A percentile compares a stretch with the other conserved stretches of the same genome.
phyloP scores from a whole-genome alignment of 108 stramenopile species.

The Fistulifera pelliculosa region DNA sequence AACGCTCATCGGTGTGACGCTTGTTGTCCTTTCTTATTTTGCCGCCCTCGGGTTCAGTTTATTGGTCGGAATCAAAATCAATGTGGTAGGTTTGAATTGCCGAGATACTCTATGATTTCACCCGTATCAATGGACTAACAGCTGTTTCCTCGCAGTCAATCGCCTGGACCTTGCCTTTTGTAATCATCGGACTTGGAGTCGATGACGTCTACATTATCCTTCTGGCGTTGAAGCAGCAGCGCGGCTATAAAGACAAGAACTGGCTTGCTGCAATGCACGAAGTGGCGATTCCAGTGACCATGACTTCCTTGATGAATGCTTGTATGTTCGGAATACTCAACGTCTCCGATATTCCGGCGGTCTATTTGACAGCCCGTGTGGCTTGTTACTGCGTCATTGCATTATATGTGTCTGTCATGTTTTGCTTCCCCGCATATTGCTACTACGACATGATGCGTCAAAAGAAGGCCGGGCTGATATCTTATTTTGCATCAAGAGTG shows the following conservation, averaged over 20 bases:
- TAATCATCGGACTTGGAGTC: constrained; percentile 35
- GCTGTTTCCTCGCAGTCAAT: constrained; percentile 8
- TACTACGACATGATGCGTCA: constrained; percentile 35
- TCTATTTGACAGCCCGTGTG: constrained; percentile 26
- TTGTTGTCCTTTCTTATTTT: constrained; percentile 33
- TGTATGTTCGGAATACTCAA: constrained; percentile 25
- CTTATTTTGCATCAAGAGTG: constrained; percentile 16
- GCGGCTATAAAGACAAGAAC: constrained; percentile 10
- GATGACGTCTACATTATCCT: constrained; percentile 43
- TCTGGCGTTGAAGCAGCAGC: constrained; percentile 22
- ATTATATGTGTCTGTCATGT: constrained; percentile 23
- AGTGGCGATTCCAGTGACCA: constrained; percentile 29
- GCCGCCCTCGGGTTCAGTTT: constrained; percentile 30
- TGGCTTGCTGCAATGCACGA: constrained; percentile 29
- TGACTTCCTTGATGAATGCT: constrained; percentile 32
- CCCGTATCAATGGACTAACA: too few species aligned
- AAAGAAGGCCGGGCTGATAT: constrained; percentile 15
- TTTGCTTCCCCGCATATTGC: constrained; percentile 37
- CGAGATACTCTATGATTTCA: background rate
- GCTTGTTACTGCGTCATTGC: constrained; percentile 25
- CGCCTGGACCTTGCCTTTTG: constrained; percentile 46
- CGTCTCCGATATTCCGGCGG: constrained; percentile 26
- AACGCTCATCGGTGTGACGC: constrained; percentile 21
- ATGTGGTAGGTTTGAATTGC: background rate
- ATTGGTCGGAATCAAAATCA: constrained; percentile 27